phyloP scores from a whole-genome alignment of 805 yeast species.

The Suhomyces kilbournensis region DNA sequence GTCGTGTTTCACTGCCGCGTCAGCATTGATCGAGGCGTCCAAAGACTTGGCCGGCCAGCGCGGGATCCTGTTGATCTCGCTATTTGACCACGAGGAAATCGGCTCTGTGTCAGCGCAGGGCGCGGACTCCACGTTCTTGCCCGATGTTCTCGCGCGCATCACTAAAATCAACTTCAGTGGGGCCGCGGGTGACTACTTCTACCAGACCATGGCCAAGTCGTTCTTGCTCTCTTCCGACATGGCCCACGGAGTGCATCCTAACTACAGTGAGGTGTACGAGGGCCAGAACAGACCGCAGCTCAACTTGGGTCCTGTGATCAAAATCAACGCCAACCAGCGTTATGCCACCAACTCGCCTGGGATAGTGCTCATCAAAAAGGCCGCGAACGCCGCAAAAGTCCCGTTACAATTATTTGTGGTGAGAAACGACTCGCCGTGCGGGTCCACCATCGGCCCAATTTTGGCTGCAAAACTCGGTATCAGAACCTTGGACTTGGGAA shows the following conservation, averaged over 20 bases:
- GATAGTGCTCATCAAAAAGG: slow-evolving; percentile 66
- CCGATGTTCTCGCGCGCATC: slow-evolving; percentile 70
- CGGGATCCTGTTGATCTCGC: slow-evolving; percentile 70
- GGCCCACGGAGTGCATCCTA: slow-evolving; percentile 97
- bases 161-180: slow-evolving; percentile 32
- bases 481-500: slow-evolving; percentile 84
- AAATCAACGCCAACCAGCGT: slow-evolving; percentile 91
- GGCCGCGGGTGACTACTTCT: slow-evolving; percentile 28
- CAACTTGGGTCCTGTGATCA: slow-evolving; percentile 89
- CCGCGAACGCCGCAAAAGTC: slow-evolving; percentile 65
- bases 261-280: slow-evolving; percentile 76
- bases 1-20: slow-evolving; percentile 77
- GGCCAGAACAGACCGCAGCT: slow-evolving; percentile 72
- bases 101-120: slow-evolving; percentile 96
- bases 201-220: slow-evolving; percentile 67
- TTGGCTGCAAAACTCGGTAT: slow-evolving; percentile 83
- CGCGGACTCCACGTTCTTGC: slow-evolving; percentile 88
- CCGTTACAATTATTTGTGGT: slow-evolving; percentile 93
- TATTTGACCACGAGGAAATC: slow-evolving; percentile 95
- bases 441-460: slow-evolving; percentile 95
- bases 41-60: slow-evolving; percentile 42
- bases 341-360: slow-evolving; percentile 95
- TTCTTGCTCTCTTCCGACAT: slow-evolving; percentile 90
- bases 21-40: slow-evolving; percentile 61
- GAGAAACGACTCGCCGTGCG: slow-evolving; percentile 90